Percentiles rank a stretch among this genome's conserved stretches.
Evolutionary conservation across 225 moss, liverwort and hornwort species (phyloP).

Genomic region (Takakia lepidozioides): DNA sequence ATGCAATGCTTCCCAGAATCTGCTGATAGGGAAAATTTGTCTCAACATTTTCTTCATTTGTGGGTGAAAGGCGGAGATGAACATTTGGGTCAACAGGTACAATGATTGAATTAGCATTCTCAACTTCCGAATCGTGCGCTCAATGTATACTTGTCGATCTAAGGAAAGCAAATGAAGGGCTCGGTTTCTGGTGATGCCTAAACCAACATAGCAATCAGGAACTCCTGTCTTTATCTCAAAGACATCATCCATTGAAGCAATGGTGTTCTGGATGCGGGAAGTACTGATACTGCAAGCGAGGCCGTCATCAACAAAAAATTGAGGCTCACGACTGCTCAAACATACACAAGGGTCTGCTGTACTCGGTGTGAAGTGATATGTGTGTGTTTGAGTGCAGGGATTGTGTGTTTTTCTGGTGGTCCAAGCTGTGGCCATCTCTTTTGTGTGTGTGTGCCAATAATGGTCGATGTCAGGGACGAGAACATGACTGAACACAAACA

Average conservation of each 20-base stretch:
- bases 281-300: not conserved
- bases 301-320: constrained; percentile 1
- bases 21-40: not conserved
- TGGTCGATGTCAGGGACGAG: too few relatives aligned
- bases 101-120: not conserved
- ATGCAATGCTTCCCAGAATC: not conserved
- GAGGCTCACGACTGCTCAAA: too few relatives aligned
- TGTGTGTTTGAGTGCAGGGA: not conserved
- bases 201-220: not conserved
- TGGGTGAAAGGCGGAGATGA: not conserved
- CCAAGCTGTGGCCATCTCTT: too few relatives aligned
- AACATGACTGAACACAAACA: too few relatives aligned
- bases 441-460: too few relatives aligned
- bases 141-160: not conserved
- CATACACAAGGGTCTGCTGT: not conserved
- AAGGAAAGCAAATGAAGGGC: not conserved
- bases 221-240: not conserved
- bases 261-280: not conserved
- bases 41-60: not conserved
- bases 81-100: not conserved
- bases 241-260: not conserved
- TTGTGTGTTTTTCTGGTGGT: too few relatives aligned
- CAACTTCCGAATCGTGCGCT: too few relatives aligned
- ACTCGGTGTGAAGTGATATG: not conserved
- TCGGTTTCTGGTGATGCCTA: not conserved